A percentile compares a stretch with the other conserved stretches of the same genome.
Evolutionary conservation across 345 rosid species (phyloP).

Genomic region (Eucalyptus microcorys): DNA sequence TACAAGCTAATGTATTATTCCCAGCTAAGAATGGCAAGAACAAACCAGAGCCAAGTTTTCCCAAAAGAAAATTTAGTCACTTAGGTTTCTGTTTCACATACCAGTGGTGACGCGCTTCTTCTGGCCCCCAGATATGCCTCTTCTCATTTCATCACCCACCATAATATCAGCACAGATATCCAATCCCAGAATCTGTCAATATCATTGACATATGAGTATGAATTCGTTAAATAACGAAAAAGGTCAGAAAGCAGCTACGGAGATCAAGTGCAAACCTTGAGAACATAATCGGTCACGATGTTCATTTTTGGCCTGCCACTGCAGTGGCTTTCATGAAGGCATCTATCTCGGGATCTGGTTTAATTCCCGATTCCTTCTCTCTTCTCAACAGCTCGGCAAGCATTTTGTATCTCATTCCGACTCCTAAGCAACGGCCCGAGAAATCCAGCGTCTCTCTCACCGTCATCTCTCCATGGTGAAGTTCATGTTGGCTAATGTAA

Average conservation of each 20-base stretch:
- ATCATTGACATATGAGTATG: not conserved
- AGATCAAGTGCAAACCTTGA: conserved; percentile 25
- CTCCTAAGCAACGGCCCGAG: conserved; percentile 50
- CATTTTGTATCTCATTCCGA: conserved; percentile 31
- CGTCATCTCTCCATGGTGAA: conserved; percentile 58
- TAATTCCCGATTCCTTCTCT: conserved; percentile 39
- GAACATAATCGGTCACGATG: conserved; percentile 38
- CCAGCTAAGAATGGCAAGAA: not conserved
- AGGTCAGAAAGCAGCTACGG: not conserved
- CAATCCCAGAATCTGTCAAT: conserved; percentile 35
- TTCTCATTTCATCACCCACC: conserved; percentile 54
- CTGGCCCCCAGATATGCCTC: conserved; percentile 62
- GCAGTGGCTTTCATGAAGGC: conserved; percentile 63
- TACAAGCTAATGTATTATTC: not conserved
- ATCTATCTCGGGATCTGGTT: conserved; percentile 49
- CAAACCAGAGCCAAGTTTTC: not conserved
- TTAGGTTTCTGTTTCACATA: not conserved
- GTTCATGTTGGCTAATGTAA: conserved; percentile 54
- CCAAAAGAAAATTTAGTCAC: not conserved
- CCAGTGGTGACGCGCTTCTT: conserved; percentile 57
- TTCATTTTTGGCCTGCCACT: conserved; percentile 26
- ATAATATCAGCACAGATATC: conserved; percentile 45
- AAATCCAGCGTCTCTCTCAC: conserved; percentile 49
- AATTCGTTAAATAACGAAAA: not conserved
- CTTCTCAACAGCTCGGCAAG: conserved; percentile 31